Percentiles rank a stretch among this genome's conserved stretches.
Conservation (phyloP, 1,284 basidiomycete genomes). For the Fomitiporia mediterranea region DNA sequence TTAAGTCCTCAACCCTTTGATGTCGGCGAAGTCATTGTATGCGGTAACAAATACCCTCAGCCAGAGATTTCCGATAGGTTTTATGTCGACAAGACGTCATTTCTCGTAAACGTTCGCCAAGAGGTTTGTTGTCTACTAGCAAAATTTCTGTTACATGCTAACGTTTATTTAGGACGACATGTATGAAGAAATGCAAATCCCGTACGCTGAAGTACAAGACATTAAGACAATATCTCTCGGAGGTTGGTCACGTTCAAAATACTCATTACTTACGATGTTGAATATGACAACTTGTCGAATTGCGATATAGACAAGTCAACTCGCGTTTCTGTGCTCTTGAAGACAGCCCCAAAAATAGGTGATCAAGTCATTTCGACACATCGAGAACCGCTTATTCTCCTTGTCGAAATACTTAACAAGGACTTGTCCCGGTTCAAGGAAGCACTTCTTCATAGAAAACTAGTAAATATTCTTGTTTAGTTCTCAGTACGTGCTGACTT, state of each 20-base stretch:
- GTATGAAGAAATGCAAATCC: conserved; percentile 40
- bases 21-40: conserved; percentile 37
- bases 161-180: conserved; percentile 32
- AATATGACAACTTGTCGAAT: not conserved
- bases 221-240: conserved; percentile 27
- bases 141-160: not conserved
- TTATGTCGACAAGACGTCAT: conserved; percentile 46
- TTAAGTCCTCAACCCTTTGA: conserved; percentile 57
- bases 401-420: conserved; percentile 34
- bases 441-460: conserved; percentile 36
- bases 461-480: conserved; percentile 32
- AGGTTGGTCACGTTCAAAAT: not conserved
- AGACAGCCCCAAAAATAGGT: conserved; percentile 38
- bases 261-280: not conserved
- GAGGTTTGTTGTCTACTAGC: conserved; percentile 31
- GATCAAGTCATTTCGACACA: conserved; percentile 23
- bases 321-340: conserved; percentile 32
- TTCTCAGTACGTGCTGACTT: not conserved
- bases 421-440: conserved; percentile 37
- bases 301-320: not conserved
- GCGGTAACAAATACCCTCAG: conserved; percentile 32
- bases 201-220: conserved; percentile 38
- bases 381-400: conserved; percentile 29
- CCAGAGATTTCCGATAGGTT: conserved; percentile 39
- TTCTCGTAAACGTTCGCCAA: conserved; percentile 47